phyloP scores from a whole-genome alignment of 1,139 yeast species.

The Hansenula lynferdii region DNA sequence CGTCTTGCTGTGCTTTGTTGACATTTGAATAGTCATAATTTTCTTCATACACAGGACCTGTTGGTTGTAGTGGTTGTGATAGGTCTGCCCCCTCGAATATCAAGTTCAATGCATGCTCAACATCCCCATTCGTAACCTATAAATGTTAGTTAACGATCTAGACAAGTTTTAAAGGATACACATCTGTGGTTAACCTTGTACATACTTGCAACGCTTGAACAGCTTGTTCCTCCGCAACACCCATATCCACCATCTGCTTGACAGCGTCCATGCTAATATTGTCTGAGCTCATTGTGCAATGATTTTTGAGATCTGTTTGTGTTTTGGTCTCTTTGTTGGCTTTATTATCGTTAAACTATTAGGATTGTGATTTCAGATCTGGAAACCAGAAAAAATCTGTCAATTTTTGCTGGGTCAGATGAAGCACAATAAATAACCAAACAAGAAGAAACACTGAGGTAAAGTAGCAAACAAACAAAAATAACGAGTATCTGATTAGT shows the following conservation, averaged over 20 bases:
- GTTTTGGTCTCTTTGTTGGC: not conserved
- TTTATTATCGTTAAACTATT: no score
- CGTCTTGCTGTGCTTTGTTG: not conserved
- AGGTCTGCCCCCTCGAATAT: constrained; percentile 2
- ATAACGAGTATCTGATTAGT: no score
- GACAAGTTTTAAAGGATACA: no score
- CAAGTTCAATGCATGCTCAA: constrained; percentile 15
- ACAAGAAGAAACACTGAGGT: no score
- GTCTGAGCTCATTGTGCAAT: not conserved
- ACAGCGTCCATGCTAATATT: constrained; percentile 16
- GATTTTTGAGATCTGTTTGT: not conserved
- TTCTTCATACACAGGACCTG: not conserved
- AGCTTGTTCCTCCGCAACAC: constrained; percentile 42
- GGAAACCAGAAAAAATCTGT: not conserved
- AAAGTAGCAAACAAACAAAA: no score
- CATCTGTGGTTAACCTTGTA: no score
- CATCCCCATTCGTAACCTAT: constrained; percentile 22
- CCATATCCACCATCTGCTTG: constrained; percentile 53
- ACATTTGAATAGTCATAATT: not conserved
- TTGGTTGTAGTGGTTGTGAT: not conserved
- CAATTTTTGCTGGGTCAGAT: not conserved
- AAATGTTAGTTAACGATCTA: not conserved
- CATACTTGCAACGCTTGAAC: constrained; percentile 26
- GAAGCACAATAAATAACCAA: no score
- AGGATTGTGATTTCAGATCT: no score